Evolutionary conservation across 1,284 basidiomycete genomes (phyloP).

Genomic region (Trametes versicolor): DNA sequence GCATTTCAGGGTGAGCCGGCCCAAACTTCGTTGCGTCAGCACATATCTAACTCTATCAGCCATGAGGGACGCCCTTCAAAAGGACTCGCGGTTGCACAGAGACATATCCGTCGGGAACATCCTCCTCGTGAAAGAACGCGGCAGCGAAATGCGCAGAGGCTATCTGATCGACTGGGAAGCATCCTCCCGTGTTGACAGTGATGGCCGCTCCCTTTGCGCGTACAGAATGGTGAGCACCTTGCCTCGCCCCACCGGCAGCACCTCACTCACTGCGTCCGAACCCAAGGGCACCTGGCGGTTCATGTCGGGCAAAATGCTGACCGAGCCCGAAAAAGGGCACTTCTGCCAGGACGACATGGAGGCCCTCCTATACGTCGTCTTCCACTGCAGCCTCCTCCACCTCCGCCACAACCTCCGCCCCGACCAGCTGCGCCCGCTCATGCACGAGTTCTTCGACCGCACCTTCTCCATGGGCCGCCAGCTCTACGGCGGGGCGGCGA

Average conservation of each 20-base stretch:
- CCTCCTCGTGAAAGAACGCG: conserved; percentile 10
- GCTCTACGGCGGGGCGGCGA: conserved; percentile 13
- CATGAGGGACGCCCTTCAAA: conserved; percentile 10
- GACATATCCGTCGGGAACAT: conserved; percentile 24
- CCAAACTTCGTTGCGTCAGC: not conserved
- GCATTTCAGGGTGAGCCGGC: conserved; percentile 11
- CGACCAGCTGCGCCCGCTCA: not conserved
- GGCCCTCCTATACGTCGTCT: conserved; percentile 16
- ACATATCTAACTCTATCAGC: conserved; percentile 3
- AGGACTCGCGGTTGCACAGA: conserved; percentile 16
- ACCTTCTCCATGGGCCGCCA: not conserved
- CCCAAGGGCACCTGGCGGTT: conserved; percentile 29
- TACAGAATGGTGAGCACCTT: not conserved
- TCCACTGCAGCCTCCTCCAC: conserved; percentile 10
- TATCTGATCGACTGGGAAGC: conserved; percentile 7
- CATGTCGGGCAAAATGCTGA: conserved; percentile 10
- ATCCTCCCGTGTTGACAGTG: not conserved
- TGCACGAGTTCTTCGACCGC: conserved; percentile 4
- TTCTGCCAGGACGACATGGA: conserved; percentile 19
- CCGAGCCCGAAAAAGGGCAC: not conserved
- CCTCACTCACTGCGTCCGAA: too few relatives aligned
- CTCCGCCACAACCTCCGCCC: not conserved
- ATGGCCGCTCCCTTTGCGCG: conserved; percentile 1
- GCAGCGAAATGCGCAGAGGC: not conserved
- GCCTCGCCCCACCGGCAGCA: too few relatives aligned